phyloP scores from a whole-genome alignment of 2,329 filamentous ascomycete species.

The Leptographium galeiforme region DNA sequence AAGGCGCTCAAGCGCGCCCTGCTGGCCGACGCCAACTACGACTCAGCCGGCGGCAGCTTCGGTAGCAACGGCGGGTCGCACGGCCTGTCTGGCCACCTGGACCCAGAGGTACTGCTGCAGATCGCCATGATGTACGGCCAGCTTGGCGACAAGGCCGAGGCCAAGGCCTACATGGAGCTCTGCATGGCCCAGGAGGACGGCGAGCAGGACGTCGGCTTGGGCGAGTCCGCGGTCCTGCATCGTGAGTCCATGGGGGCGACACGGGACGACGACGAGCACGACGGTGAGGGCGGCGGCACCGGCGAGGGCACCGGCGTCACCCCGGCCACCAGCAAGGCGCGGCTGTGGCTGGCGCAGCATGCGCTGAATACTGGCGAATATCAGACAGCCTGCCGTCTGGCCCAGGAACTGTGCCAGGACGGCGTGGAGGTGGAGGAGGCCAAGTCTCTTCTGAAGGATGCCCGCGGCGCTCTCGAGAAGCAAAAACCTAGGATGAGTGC shows the following conservation, averaged over 20 bases:
- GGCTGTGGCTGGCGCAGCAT: constrained; percentile 83
- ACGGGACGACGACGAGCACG: constrained; percentile 21
- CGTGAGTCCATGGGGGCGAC: constrained; percentile 28
- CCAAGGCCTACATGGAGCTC: constrained; percentile 89
- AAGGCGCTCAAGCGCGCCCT: constrained; percentile 89
- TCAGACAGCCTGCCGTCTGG: constrained; percentile 62
- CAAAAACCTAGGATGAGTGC: background rate
- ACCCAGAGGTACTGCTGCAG: constrained; percentile 80
- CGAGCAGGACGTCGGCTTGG: constrained; percentile 23
- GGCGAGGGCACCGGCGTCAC: constrained; percentile 68
- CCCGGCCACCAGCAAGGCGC: constrained; percentile 77
- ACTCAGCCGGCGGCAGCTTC: constrained; percentile 41
- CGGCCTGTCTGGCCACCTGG: constrained; percentile 49
- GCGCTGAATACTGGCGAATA: constrained; percentile 67
- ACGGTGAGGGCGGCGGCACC: constrained; percentile 13
- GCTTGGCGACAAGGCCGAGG: constrained; percentile 62
- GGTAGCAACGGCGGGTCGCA: constrained; percentile 27
- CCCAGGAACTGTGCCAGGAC: constrained; percentile 86
- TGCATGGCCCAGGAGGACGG: constrained; percentile 88
- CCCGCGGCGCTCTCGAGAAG: constrained; percentile 58
- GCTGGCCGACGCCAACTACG: constrained; percentile 76
- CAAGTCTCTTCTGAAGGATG: constrained; percentile 80
- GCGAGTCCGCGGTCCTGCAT: constrained; percentile 40
- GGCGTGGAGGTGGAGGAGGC: constrained; percentile 95
- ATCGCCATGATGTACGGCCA: constrained; percentile 84